phyloP scores from a whole-genome alignment of 2,329 filamentous ascomycete genomes.

The Alternaria sp. region DNA sequence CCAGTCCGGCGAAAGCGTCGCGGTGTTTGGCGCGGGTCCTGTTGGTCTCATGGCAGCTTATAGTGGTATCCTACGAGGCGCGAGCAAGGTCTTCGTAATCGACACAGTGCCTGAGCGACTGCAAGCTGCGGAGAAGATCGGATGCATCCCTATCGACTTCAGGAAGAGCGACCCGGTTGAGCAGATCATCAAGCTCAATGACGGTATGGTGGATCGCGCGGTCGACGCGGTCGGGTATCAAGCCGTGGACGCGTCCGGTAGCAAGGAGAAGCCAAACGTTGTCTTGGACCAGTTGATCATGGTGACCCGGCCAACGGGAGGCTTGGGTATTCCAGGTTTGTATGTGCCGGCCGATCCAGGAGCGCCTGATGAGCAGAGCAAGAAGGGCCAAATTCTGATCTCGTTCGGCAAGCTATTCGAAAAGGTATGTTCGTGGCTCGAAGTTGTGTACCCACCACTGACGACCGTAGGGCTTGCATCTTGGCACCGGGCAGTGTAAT shows the following conservation, averaged over 20 bases:
- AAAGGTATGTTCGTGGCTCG: constrained; percentile 55
- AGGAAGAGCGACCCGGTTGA: constrained; percentile 64
- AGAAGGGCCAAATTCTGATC: constrained; percentile 68
- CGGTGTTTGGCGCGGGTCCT: constrained; percentile 67
- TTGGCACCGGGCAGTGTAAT: constrained; percentile 70
- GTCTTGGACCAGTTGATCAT: constrained; percentile 69
- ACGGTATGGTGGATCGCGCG: constrained; percentile 67
- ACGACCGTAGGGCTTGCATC: constrained; percentile 58
- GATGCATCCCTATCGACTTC: constrained; percentile 67
- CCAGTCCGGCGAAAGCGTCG: constrained; percentile 66
- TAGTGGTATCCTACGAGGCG: constrained; percentile 65
- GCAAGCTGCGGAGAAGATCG: constrained; percentile 66
- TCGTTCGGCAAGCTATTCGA: constrained; percentile 73
- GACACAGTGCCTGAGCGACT: constrained; percentile 68
- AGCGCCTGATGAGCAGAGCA: constrained; percentile 65
- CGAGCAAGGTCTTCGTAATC: constrained; percentile 66
- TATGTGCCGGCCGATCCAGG: constrained; percentile 64
- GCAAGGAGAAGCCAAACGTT: constrained; percentile 66
- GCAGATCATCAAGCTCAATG: constrained; percentile 65
- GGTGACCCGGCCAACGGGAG: constrained; percentile 66
- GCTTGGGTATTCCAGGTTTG: constrained; percentile 66
- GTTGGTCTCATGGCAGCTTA: constrained; percentile 72
- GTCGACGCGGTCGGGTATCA: constrained; percentile 73
- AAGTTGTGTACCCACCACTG: background rate
- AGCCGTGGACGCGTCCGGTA: constrained; percentile 61